A percentile compares a stretch with the other conserved stretches of the same genome.
Conservation (phyloP, 1,284 basidiomycete species). For the Agaricales sp. region DNA sequence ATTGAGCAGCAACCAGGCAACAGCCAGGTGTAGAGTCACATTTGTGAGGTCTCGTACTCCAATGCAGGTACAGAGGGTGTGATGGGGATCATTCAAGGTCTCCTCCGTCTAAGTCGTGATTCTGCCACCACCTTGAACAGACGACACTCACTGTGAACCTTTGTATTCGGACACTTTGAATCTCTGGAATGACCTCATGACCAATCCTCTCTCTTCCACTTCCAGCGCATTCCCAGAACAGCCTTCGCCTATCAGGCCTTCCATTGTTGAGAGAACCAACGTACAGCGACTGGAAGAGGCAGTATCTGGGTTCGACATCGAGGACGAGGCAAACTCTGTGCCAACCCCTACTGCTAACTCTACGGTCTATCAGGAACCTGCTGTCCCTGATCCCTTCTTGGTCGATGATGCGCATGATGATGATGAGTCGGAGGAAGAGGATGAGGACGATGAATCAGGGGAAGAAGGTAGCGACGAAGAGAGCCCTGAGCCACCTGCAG, state of each 20-base stretch:
- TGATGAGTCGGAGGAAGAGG: conserved; percentile 21
- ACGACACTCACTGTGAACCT: no score
- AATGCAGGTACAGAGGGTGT: no score
- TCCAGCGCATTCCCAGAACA: neutral
- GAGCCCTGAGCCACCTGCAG: no score
- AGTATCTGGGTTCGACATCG: neutral
- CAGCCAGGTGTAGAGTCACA: no score
- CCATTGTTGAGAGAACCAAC: neutral
- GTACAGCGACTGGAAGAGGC: neutral
- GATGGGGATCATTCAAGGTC: no score
- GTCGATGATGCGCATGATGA: conserved; percentile 34
- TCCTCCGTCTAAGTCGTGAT: no score
- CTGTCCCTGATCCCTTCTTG: conserved; percentile 47
- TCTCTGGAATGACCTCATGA: neutral
- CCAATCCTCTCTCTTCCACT: neutral
- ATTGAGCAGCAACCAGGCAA: no score
- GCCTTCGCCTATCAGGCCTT: neutral
- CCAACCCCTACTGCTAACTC: neutral
- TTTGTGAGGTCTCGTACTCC: no score
- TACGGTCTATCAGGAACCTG: conserved; percentile 7
- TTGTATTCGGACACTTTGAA: no score
- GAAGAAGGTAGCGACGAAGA: neutral
- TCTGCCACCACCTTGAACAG: no score
- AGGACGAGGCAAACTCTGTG: neutral
- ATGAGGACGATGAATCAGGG: conserved; percentile 17